phyloP scores from a whole-genome alignment of 2,329 filamentous ascomycete species.

The Colletotrichum gloeosporioides region DNA sequence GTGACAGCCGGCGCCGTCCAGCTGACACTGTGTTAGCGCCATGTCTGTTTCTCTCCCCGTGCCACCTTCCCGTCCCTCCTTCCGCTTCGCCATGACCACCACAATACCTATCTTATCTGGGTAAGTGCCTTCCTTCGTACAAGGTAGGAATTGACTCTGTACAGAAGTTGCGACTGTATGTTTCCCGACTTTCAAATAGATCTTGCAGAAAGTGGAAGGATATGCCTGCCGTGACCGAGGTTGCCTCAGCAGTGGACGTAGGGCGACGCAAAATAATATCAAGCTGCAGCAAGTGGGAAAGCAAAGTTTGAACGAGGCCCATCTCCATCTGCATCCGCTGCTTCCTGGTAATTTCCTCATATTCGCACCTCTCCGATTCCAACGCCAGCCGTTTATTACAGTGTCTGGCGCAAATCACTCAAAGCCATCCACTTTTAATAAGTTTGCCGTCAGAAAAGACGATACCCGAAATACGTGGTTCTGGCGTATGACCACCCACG shows the following conservation, averaged over 20 bases:
- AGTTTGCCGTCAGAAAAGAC: not conserved
- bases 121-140: not conserved
- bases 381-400: not conserved
- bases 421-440: not conserved
- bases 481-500: not conserved
- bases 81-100: not conserved
- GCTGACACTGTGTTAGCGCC: slow-evolving; percentile 13
- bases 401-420: not conserved
- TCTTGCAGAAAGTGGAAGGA: not conserved
- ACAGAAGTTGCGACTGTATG: not conserved
- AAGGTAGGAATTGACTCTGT: not conserved
- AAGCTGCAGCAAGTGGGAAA: not conserved
- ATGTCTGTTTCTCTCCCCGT: not conserved
- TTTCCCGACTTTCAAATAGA: not conserved
- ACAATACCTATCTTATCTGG: not conserved
- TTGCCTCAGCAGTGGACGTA: not conserved
- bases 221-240: not conserved
- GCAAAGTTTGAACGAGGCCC: not conserved
- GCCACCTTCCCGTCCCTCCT: slow-evolving; percentile 17
- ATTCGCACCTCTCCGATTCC: not conserved
- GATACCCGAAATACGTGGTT: not conserved
- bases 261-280: not conserved
- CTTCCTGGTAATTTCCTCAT: not conserved
- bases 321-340: not conserved
- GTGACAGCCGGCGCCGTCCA: not conserved